phyloP scores from a whole-genome alignment of 805 yeast genomes.

The Saturnispora sanitii region DNA sequence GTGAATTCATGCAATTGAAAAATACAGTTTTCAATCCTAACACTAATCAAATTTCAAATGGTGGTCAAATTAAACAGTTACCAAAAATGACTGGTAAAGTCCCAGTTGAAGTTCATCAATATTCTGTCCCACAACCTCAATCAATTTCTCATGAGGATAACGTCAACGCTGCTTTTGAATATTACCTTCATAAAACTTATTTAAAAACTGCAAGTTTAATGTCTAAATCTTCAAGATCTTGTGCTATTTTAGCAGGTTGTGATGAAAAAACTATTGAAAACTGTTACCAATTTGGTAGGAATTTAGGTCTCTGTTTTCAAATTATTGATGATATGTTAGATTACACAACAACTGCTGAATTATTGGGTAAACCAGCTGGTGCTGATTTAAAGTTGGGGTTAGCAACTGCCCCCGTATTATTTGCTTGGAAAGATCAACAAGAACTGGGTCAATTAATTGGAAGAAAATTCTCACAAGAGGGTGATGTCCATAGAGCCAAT shows the following conservation, averaged over 20 bases:
- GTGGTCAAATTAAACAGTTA: slow-evolving; percentile 34
- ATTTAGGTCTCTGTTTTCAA: slow-evolving; percentile 91
- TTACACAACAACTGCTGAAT: slow-evolving; percentile 76
- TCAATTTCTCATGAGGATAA: slow-evolving; percentile 48
- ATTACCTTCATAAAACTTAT: slow-evolving; percentile 90
- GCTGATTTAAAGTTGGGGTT: slow-evolving; percentile 90
- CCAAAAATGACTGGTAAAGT: slow-evolving; percentile 57
- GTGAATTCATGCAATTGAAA: slow-evolving; percentile 97
- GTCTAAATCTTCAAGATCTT: slow-evolving; percentile 87
- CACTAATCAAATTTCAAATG: slow-evolving; percentile 32
- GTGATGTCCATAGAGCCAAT: slow-evolving; percentile 80
- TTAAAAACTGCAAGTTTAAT: slow-evolving; percentile 89
- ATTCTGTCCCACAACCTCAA: slow-evolving; percentile 28
- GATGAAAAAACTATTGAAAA: slow-evolving; percentile 65
- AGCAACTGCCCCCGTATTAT: slow-evolving; percentile 94
- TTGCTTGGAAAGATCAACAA: slow-evolving; percentile 86
- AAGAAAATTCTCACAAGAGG: slow-evolving; percentile 69
- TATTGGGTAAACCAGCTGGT: slow-evolving; percentile 91
- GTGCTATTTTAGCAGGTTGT: slow-evolving; percentile 88
- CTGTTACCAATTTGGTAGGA: slow-evolving; percentile 86
- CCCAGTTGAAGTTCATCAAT: slow-evolving; percentile 51
- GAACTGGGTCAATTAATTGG: slow-evolving; percentile 75
- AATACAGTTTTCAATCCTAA: slow-evolving; percentile 67
- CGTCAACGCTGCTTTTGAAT: slow-evolving; percentile 87
- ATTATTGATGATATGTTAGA: slow-evolving; percentile 94